Percentiles rank a stretch among this genome's conserved stretches.
These are phyloP conservation scores for Rhizophora apiculata DNA, from an alignment of 345 rosid genomes.

Conservation along the genomic window DNA sequence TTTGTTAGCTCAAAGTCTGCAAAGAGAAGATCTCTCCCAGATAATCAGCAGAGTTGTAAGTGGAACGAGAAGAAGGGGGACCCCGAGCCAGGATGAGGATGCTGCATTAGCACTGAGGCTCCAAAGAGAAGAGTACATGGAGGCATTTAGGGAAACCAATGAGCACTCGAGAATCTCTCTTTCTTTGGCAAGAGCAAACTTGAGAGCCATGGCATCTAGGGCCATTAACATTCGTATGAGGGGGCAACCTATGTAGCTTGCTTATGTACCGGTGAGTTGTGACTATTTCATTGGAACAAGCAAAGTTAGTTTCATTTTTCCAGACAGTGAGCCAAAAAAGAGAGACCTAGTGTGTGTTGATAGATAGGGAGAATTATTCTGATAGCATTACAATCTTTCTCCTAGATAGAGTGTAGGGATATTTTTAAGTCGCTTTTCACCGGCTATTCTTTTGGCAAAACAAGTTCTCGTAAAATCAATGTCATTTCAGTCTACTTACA, in stretches of 20 bases:
- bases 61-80: conserved; percentile 34
- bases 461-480: no score
- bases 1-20: conserved; percentile 2
- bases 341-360: no score
- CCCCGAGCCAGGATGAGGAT: conserved; percentile 51
- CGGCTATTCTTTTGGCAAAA: no score
- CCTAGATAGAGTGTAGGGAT: no score
- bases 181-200: conserved; percentile 68
- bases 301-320: no score
- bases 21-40: conserved; percentile 11
- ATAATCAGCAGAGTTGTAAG: conserved; percentile 31
- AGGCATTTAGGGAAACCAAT: conserved; percentile 41
- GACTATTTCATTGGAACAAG: no score
- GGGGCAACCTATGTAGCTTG: conserved; percentile 15
- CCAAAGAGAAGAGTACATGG: conserved; percentile 80
- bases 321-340: no score
- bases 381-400: no score
- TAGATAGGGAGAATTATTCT: no score
- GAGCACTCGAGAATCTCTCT: conserved; percentile 31
- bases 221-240: conserved; percentile 51
- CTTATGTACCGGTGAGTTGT: no score
- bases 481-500: no score
- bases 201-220: conserved; percentile 91
- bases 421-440: no score
- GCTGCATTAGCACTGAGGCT: conserved; percentile 76